These are phyloP conservation scores for Magnaporthiopsis incrustans DNA, from an alignment of 2,329 filamentous ascomycete species.

Conservation along the genomic window DNA sequence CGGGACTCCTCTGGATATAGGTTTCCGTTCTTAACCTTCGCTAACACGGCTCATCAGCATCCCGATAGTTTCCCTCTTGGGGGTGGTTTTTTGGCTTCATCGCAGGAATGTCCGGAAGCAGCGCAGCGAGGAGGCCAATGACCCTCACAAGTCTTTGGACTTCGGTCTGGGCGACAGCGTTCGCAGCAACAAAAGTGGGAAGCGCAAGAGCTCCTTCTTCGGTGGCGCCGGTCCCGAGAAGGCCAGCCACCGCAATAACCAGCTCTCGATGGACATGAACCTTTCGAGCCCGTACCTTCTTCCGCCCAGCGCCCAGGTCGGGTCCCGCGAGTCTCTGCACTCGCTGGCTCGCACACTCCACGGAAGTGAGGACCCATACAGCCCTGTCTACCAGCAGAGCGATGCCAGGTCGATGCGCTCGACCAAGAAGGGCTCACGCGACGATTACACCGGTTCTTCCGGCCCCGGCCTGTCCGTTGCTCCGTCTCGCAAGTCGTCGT, in stretches of 20 bases:
- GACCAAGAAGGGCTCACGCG: conserved; percentile 30
- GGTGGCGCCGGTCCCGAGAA: conserved; percentile 48
- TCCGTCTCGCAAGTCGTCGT: conserved; percentile 36
- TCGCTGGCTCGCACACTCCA: conserved; percentile 72
- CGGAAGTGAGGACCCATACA: conserved; percentile 77
- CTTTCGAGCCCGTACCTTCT: conserved; percentile 84
- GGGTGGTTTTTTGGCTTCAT: conserved; percentile 69
- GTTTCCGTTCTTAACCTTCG: background rate
- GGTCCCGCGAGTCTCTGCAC: conserved; percentile 75
- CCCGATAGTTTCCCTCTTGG: conserved; percentile 58
- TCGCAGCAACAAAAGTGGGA: conserved; percentile 20
- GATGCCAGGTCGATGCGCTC: conserved; percentile 51
- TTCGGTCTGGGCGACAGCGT: conserved; percentile 57
- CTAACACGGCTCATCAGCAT: conserved; percentile 47
- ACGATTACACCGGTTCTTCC: conserved; percentile 31
- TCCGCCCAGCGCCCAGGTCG: conserved; percentile 65
- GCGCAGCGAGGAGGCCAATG: conserved; percentile 68
- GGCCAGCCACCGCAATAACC: conserved; percentile 35
- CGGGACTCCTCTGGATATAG: background rate
- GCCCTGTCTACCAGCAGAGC: conserved; percentile 52
- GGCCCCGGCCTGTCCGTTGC: conserved; percentile 20
- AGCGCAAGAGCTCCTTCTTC: conserved; percentile 37
- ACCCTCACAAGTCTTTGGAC: conserved; percentile 86
- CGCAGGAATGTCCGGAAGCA: conserved; percentile 67
- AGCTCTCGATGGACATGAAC: conserved; percentile 66